Evolutionary conservation across 2,329 filamentous ascomycete genomes (phyloP).

Genomic region (Geosmithia putterillii): DNA sequence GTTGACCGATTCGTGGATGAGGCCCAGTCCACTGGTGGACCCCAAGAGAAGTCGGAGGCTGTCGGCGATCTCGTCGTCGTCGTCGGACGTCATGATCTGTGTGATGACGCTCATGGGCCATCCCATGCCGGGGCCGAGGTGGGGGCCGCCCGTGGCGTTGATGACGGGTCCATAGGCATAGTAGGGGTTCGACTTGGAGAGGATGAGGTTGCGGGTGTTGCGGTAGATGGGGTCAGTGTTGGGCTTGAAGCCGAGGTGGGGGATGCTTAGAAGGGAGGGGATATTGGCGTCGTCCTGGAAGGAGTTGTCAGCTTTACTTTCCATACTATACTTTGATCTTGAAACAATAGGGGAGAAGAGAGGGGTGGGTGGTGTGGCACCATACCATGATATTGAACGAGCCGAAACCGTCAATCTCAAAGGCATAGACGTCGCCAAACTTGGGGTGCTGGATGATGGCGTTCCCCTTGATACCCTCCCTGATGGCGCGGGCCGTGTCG

Average conservation of each 20-base stretch:
- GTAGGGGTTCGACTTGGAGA: constrained; percentile 62
- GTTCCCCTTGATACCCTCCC: constrained; percentile 54
- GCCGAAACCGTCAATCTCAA: constrained; percentile 58
- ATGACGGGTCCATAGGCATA: constrained; percentile 43
- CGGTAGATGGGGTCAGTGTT: constrained; percentile 55
- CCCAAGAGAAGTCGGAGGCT: constrained; percentile 53
- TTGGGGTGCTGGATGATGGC: constrained; percentile 51
- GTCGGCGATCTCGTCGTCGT: constrained; percentile 61
- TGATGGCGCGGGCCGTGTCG: constrained; percentile 41
- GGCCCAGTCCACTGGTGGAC: constrained; percentile 57
- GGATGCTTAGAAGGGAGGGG: constrained; percentile 47
- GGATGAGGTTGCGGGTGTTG: constrained; percentile 65
- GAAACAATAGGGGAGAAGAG: not conserved
- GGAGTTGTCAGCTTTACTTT: not conserved
- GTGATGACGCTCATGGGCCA: constrained; percentile 85
- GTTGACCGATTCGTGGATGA: constrained; percentile 58
- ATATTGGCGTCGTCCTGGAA: constrained; percentile 49
- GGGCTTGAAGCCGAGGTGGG: constrained; percentile 40
- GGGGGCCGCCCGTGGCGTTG: constrained; percentile 38
- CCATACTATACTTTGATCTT: not conserved
- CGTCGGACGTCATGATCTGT: constrained; percentile 63
- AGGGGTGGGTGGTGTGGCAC: not conserved
- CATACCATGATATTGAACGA: constrained; percentile 41
- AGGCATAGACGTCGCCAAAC: constrained; percentile 56
- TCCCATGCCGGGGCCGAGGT: constrained; percentile 52